Evolutionary conservation across 108 stramenopile genomes (phyloP).

Genomic region (Skeletonema marinoi): DNA sequence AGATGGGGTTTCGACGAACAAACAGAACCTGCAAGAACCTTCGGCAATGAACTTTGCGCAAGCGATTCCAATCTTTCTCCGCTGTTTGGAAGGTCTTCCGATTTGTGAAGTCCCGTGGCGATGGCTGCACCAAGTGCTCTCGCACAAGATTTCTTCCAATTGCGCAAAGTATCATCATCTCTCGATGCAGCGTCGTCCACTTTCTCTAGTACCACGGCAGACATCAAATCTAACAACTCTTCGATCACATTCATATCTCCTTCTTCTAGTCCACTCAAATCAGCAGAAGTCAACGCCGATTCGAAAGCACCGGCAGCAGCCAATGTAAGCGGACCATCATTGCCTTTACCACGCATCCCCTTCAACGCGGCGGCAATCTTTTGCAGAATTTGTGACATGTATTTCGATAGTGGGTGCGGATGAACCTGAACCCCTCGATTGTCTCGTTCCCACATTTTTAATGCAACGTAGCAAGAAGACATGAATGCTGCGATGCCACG

Average conservation of each 20-base stretch:
- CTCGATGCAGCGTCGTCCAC: not conserved
- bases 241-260: conserved; percentile 16
- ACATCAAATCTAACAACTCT: conserved; percentile 25
- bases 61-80: conserved; percentile 9
- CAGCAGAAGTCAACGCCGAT: conserved; percentile 45
- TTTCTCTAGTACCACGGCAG: conserved; percentile 8
- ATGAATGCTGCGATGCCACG: conserved; percentile 75
- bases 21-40: conserved; percentile 12
- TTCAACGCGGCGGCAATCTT: conserved; percentile 32
- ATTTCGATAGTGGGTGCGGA: conserved; percentile 74
- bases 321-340: conserved; percentile 17
- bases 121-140: conserved; percentile 41
- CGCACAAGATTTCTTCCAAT: conserved; percentile 44
- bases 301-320: conserved; percentile 60
- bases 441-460: conserved; percentile 38
- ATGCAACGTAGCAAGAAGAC: conserved; percentile 62
- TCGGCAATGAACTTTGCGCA: conserved; percentile 23
- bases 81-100: not conserved
- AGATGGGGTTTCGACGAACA: not conserved
- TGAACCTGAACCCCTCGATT: conserved; percentile 57
- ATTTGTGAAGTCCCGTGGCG: conserved; percentile 15
- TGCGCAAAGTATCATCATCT: not conserved
- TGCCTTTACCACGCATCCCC: conserved; percentile 1
- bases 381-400: conserved; percentile 32
- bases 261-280: conserved; percentile 31